Evolutionary conservation across 345 rosid species (phyloP), one percentile per base, ranked within the genome.

Genomic region (Passiflora organensis): DNA sequence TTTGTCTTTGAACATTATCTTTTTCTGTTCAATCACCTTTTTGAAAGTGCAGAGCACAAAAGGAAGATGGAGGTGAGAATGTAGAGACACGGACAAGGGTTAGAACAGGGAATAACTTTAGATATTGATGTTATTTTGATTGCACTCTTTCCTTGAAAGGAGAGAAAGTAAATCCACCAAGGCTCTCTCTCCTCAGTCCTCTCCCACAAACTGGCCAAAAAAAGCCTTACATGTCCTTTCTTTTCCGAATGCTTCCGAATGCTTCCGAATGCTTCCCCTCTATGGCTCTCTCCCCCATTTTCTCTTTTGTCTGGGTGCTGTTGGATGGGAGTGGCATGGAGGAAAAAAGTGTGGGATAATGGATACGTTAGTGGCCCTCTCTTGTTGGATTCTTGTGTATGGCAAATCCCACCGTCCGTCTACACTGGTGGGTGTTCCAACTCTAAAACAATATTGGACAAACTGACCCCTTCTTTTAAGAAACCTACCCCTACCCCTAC

Each of bases 271-370:
- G 41, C 41, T 37, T 0, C 13, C 16, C 17, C 47, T 13, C 47
- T 36, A 15, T 22, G 15, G 4, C 8, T 25, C n/a, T 25, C 15
- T 37, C 15, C 20, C 21, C 5, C 38, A 46, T 32, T 47, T 51
- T 72, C 60, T 42, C 45, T 56, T 67, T 71, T 67, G 73, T 63
- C 68, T 21, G 23, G 0, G 49, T 56, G 56, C 24, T 17, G 14
- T 67, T 75, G 79, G 73, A 70, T 25, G 48, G 60, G 43, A 51
- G 39, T 62, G 79, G 64, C 63, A 51, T 64, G 70, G 46, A 24
- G 21, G 58, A 15, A 32, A 22, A 41, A 48, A 53, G 55, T 20
- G 34, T n/a, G 46, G 43, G 52, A 15, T 53, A 22, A 53, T 24
- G 32, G 65, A 41, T 69, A 43, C 49, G 13, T 56, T 19, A 13